Conservation (phyloP, 2,329 filamentous ascomycete genomes). For the Taxawa tesnikishii region DNA sequence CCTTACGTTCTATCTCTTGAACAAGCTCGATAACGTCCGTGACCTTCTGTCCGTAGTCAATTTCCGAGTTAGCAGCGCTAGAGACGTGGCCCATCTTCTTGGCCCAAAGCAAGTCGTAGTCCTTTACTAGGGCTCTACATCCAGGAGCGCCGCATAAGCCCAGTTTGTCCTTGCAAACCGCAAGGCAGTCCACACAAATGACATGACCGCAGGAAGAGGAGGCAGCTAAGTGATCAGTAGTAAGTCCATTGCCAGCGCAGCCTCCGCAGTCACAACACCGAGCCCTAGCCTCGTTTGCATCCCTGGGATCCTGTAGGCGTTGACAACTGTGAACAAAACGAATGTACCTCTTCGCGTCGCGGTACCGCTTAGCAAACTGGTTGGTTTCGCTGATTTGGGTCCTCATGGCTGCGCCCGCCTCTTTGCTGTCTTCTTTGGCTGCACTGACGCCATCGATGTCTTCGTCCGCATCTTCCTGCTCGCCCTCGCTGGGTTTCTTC, state of each 20-base stretch:
- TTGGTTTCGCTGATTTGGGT: constrained; percentile 1
- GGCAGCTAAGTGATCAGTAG: too few relatives aligned
- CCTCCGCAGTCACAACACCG: too few relatives aligned
- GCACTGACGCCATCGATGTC: constrained; percentile 14
- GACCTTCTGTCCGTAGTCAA: constrained; percentile 34
- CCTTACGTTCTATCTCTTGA: constrained; percentile 18
- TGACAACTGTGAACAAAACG: constrained; percentile 2
- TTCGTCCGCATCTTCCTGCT: too few relatives aligned
- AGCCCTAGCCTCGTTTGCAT: too few relatives aligned
- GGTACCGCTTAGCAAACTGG: constrained; percentile 2
- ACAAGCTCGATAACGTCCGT: constrained; percentile 34
- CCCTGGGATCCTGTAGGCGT: too few relatives aligned
- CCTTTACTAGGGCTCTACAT: constrained; percentile 27
- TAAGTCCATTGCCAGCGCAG: too few relatives aligned
- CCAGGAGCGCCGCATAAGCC: constrained; percentile 25
- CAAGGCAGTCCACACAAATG: constrained; percentile 31
- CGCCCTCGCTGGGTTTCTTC: too few relatives aligned
- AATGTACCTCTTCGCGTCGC: not conserved
- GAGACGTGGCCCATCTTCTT: constrained; percentile 23
- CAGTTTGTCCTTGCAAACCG: constrained; percentile 11
- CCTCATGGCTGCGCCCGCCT: constrained; percentile 1
- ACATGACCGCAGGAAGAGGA: constrained; percentile 40
- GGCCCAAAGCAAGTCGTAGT: constrained; percentile 28
- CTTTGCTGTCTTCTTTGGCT: constrained; percentile 1
- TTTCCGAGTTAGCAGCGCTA: too few relatives aligned